A percentile compares a stretch with the other conserved stretches of the same genome.
Conservation (phyloP, 2,329 filamentous ascomycete species). For the Penicillium crustosum region DNA sequence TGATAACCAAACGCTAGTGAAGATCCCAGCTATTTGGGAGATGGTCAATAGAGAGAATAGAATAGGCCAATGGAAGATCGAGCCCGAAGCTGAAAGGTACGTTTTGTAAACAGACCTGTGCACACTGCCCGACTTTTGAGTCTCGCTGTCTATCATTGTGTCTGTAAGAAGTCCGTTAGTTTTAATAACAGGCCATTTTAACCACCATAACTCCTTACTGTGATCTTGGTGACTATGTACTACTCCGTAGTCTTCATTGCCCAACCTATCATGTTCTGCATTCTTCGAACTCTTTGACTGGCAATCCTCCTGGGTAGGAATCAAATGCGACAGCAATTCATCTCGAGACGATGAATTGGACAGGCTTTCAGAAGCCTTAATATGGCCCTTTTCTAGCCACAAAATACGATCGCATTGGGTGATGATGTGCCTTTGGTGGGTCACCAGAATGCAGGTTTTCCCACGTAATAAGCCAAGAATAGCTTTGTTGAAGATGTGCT, state of each 20-base stretch:
- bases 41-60: neutral
- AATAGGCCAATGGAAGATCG: neutral
- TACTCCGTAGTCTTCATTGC: neutral
- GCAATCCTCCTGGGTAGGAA: neutral
- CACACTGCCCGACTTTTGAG: neutral
- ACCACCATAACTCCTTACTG: neutral
- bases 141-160: neutral
- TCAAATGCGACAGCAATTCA: neutral
- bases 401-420: neutral
- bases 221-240: neutral
- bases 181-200: neutral
- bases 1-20: neutral
- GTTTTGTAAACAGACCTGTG: neutral
- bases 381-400: neutral
- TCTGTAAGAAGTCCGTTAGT: neutral
- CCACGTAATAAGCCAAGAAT: neutral
- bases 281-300: neutral
- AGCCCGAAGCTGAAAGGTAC: neutral
- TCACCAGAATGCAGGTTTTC: neutral
- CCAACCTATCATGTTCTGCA: neutral
- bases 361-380: neutral
- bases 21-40: neutral
- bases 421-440: neutral
- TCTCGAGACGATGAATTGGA: neutral
- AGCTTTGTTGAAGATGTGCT: neutral